These are phyloP conservation scores for Ziziphus jujuba DNA, from an alignment of 306 rosid genomes.

Conservation along the genomic window DNA sequence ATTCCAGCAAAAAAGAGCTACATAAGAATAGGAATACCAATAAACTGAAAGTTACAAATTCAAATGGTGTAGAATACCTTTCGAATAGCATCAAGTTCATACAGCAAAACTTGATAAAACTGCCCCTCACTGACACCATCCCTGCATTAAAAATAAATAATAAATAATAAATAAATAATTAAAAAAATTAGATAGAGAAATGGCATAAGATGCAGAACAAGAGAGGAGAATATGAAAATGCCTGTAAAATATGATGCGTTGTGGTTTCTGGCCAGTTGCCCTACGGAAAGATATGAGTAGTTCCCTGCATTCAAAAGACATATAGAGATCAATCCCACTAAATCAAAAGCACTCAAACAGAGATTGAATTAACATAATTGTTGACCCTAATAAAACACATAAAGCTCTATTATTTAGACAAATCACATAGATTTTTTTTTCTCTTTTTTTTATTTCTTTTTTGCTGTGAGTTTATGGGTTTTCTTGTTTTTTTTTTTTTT, in stretches of 20 bases:
- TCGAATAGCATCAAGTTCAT: slow-evolving; percentile 94
- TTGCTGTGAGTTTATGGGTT: background rate
- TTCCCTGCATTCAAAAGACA: slow-evolving; percentile 48
- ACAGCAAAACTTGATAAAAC: slow-evolving; percentile 86
- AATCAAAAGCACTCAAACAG: background rate
- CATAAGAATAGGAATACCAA: background rate
- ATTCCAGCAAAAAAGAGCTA: background rate
- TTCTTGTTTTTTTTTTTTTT: no score
- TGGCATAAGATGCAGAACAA: background rate
- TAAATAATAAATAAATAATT: no score
- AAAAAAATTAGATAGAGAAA: slow-evolving; percentile 1
- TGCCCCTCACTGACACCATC: slow-evolving; percentile 98
- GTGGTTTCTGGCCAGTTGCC: slow-evolving; percentile 97
- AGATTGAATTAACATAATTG: background rate
- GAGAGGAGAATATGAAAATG: background rate
- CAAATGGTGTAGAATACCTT: slow-evolving; percentile 41
- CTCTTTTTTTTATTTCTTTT: no score
- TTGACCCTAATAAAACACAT: background rate
- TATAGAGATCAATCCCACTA: background rate
- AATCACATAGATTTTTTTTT: background rate
- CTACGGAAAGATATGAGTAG: slow-evolving; percentile 91
- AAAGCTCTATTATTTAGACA: background rate
- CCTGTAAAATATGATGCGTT: slow-evolving; percentile 96
- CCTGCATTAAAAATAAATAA: slow-evolving; percentile 48
- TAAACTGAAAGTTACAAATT: background rate